phyloP scores from a whole-genome alignment of 768 basidiomycete genomes.

The Tephrocybe rancida region DNA sequence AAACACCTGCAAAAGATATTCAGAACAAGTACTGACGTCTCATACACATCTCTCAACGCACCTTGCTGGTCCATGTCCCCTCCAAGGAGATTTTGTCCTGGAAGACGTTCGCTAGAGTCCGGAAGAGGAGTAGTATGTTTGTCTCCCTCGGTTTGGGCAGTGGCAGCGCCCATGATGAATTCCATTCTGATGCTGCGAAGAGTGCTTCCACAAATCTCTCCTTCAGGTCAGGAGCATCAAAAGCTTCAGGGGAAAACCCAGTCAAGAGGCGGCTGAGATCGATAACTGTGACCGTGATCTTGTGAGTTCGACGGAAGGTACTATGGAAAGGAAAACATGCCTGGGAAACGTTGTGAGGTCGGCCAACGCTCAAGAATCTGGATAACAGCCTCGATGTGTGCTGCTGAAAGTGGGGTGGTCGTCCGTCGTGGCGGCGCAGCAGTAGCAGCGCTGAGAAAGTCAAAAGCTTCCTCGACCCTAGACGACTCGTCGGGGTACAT shows the following conservation, averaged over 20 bases:
- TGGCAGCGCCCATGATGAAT: slow-evolving; percentile 51
- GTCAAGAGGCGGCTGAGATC: slow-evolving; percentile 81
- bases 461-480: slow-evolving; percentile 63
- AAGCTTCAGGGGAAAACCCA: slow-evolving; percentile 60
- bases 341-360: slow-evolving; percentile 68
- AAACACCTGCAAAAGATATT: slow-evolving; percentile 51
- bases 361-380: slow-evolving; percentile 79
- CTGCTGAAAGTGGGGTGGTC: slow-evolving; percentile 35
- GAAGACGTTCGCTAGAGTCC: slow-evolving; percentile 81
- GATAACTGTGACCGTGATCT: slow-evolving; percentile 56
- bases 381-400: slow-evolving; percentile 64
- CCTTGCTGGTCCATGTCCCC: slow-evolving; percentile 55
- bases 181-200: slow-evolving; percentile 72
- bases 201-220: slow-evolving; percentile 61
- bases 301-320: neutral
- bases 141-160: slow-evolving; percentile 78
- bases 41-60: slow-evolving; percentile 25
- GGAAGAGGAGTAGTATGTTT: slow-evolving; percentile 78
- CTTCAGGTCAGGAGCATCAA: slow-evolving; percentile 43
- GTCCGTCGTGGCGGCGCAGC: slow-evolving; percentile 34
- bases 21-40: neutral
- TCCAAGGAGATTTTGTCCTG: slow-evolving; percentile 52
- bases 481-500: slow-evolving; percentile 67
- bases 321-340: slow-evolving; percentile 12
- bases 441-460: slow-evolving; percentile 54